Evolutionary conservation across 345 rosid genomes (phyloP), one percentile per base, ranked within the genome.

Genomic region (Gossypioides kirkii): DNA sequence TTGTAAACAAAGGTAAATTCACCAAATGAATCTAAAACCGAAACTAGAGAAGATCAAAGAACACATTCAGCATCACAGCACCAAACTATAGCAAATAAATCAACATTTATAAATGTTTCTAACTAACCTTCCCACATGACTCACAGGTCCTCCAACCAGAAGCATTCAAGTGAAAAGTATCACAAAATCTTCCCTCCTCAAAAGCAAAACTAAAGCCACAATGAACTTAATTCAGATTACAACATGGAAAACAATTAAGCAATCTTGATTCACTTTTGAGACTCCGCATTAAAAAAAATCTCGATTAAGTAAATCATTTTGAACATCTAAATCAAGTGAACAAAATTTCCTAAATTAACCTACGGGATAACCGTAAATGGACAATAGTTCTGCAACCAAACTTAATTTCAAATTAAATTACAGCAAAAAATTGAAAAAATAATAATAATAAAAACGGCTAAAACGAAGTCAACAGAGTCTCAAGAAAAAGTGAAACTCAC

Each of bases 61-160:
- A 77, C 25, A 67, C 16, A 25, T 65, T 55, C 9, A 38, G 53
- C 61, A 53, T 61, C 50, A 6, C 59, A 23, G 38, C 16, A 42
- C 41, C 71, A 73, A 12, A 56, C 22, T 23, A 62, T 58, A 59
- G 63, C 72, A 74, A 38, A 47, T 26, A 80, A 72, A 56, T 67
- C 38, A 64, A 61, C 18, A 16, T 70, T 1, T 53, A 71, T 52
- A 73, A 71, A 73, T 71, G 47, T 69, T 53, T 76, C 74, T 68
- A 71, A 22, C 80, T 82, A 70, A 92, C 99, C 97, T 92, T 95
- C 80, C 91, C 89, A 79, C 99, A 95, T 42, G 90, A 82, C 81
- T 90, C 97, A 62, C 99, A 95, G 59, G 41, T 55, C 84, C 98
- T 93, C 99, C 99, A 95, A 75, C 99, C 99, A 32, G 89, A 58